A percentile compares a stretch with the other conserved stretches of the same genome.
Evolutionary conservation across 805 yeast species (phyloP).

Genomic region (Candida michaelii): DNA sequence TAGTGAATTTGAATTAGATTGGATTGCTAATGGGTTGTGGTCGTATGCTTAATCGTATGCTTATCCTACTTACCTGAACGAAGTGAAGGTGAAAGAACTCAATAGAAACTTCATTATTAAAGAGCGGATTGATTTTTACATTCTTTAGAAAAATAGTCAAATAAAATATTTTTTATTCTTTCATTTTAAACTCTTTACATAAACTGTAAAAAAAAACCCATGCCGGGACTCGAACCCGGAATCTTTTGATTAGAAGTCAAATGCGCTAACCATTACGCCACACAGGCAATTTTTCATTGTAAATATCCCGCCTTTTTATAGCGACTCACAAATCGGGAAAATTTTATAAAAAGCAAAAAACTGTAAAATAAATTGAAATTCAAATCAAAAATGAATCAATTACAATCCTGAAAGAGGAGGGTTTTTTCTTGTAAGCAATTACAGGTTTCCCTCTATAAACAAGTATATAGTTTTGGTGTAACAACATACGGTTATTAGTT

Average conservation of each 20-base stretch:
- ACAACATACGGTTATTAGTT: no score
- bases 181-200: no score
- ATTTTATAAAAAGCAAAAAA: not conserved
- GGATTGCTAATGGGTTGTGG: constrained; percentile 36
- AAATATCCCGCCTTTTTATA: not conserved
- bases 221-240: constrained; percentile 63
- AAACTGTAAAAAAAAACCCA: constrained; percentile 37
- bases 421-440: no score
- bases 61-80: not conserved
- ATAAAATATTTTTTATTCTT: no score
- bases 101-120: no score
- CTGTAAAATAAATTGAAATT: no score
- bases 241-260: constrained; percentile 67
- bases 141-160: constrained; percentile 2
- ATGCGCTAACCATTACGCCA: constrained; percentile 70
- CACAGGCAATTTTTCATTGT: constrained; percentile 38
- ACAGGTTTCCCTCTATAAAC: no score
- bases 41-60: constrained; percentile 19
- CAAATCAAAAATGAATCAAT: no score
- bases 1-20: constrained; percentile 34
- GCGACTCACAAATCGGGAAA: not conserved
- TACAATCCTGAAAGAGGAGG: no score
- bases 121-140: not conserved
- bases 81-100: not conserved
- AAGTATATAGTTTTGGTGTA: no score